Conservation (phyloP, 345 rosid species). For the Durio zibethinus region DNA sequence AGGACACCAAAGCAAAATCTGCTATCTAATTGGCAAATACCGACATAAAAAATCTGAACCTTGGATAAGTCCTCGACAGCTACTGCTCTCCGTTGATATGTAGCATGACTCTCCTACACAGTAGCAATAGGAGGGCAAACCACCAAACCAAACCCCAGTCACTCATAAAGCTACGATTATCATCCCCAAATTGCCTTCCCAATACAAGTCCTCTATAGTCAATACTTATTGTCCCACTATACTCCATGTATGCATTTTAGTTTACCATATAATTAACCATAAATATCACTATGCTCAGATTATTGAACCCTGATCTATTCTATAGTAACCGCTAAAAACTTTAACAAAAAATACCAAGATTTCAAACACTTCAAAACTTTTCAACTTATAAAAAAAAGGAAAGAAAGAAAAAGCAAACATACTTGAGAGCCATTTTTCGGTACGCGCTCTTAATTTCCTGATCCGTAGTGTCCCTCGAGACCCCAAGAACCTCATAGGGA, state of each 20-base stretch:
- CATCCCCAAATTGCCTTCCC: background rate
- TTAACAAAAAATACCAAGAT: background rate
- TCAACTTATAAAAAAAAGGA: background rate
- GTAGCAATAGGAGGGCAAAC: background rate
- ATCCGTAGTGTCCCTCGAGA: slow-evolving; percentile 74
- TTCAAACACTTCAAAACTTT: background rate
- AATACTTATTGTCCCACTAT: background rate
- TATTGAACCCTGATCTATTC: slow-evolving; percentile 4
- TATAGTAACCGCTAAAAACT: background rate
- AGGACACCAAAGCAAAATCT: background rate
- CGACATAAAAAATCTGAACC: background rate
- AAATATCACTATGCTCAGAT: background rate
- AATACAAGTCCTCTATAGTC: background rate
- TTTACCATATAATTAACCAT: background rate
- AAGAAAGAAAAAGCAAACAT: slow-evolving; percentile 16
- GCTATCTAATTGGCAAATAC: background rate
- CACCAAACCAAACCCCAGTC: background rate
- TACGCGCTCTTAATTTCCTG: slow-evolving; percentile 92
- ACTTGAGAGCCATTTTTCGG: slow-evolving; percentile 96
- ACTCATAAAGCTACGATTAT: slow-evolving; percentile 1
- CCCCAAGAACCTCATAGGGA: slow-evolving; percentile 85
- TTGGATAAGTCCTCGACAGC: background rate
- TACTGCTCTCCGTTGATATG: background rate
- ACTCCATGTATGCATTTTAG: background rate
- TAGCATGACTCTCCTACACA: background rate